Evolutionary conservation across 2,329 filamentous ascomycete genomes (phyloP), one percentile per base, ranked within the genome.

Genomic region (Talaromyces sp.): DNA sequence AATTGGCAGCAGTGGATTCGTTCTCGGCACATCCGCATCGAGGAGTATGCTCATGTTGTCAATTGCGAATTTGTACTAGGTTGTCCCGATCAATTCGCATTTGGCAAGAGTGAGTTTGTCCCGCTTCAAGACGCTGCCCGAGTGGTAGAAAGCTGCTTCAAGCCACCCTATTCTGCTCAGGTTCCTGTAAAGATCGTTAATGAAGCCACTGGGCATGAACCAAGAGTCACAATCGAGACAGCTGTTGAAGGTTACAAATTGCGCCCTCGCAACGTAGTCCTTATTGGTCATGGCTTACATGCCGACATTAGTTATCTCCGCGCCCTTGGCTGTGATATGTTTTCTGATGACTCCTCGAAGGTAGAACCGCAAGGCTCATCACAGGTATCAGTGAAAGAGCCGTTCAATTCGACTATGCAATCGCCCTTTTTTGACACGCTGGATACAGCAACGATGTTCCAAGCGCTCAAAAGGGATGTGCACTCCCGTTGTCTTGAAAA

Each of bases 81-180:
- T 1, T 92, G 89, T 66, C 88, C 93, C 0, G 87, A 89, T 33
- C 80, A 88, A 33, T 97, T 96, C 73, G 91, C 88, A 80, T 90
- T 81, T 69, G 82, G 87, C 23, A 65, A 75, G 2, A 87, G 84
- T 54, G 86, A 88, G 67, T 82, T 82, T 54, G 77, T 88, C 55
- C 69, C 69, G 0, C 68, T 82, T 14, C 72, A 72, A 3, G 76
- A 83, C 12, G 77, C 83, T 11, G 76, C 78, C 1, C 66, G 71
- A 0, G 66, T 77, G 1, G 75, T 89, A 31, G 81, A 82, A 11
- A 72, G 70, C 11, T 87, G 83, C 72, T 88, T 89, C 72, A 76
- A 77, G 40, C 76, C 80, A n/a, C 84, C 85, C 0, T 87, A 81
- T 68, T 83, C 81, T 14, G 73, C 67, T 3, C 65, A 70, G 23